These are phyloP conservation scores for Zoysia matrella DNA, from an alignment of 202 grass and related monocot genomes.

Conservation along the genomic window DNA sequence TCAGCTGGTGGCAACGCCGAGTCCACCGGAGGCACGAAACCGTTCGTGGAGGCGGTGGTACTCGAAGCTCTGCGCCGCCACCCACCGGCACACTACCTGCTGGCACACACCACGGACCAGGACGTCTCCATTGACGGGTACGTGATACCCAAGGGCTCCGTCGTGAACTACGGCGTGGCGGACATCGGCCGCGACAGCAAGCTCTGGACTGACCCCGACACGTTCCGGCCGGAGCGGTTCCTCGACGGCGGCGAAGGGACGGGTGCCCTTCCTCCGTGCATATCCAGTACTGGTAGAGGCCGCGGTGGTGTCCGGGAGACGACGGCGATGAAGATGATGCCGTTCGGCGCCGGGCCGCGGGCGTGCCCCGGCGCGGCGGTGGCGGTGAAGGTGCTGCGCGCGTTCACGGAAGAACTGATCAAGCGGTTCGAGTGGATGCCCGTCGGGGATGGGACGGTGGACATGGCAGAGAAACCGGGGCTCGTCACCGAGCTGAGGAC, in stretches of 20 bases:
- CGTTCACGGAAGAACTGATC: conserved; percentile 37
- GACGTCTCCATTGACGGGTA: neutral
- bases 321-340: conserved; percentile 48
- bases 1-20: no score
- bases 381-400: conserved; percentile 30
- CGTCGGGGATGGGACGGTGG: neutral
- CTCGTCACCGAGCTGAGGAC: conserved; percentile 19
- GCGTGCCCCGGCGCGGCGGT: conserved; percentile 1
- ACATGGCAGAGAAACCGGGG: conserved; percentile 20
- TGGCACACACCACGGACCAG: conserved; percentile 39
- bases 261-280: neutral
- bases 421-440: conserved; percentile 41
- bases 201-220: conserved; percentile 29
- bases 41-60: conserved; percentile 30
- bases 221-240: conserved; percentile 49
- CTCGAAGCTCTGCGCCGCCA: conserved; percentile 32
- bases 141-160: conserved; percentile 30
- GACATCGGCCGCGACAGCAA: conserved; percentile 3
- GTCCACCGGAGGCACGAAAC: neutral
- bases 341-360: conserved; percentile 41
- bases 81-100: conserved; percentile 38
- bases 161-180: conserved; percentile 46
- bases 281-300: no score
- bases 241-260: conserved; percentile 34
- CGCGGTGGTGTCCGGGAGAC: no score